Percentiles rank a stretch among this genome's conserved stretches.
Conservation (phyloP, 2,329 filamentous ascomycete genomes). For the Alternaria metachromatica region DNA sequence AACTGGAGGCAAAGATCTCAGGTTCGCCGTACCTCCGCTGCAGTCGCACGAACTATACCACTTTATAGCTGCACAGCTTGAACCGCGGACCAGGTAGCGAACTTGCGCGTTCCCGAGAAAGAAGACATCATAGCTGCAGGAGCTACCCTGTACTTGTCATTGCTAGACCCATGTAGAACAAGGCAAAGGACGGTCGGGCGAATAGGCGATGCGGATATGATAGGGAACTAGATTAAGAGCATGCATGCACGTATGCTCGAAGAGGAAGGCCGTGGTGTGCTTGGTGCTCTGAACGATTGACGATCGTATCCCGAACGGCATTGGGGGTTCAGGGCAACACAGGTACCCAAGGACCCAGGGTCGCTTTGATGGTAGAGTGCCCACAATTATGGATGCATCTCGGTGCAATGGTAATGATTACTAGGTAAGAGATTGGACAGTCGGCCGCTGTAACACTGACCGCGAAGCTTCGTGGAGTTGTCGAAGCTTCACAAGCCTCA, state of each 20-base stretch:
- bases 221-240: constrained; percentile 12
- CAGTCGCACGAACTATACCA: neutral
- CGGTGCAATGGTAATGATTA: neutral
- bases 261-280: neutral
- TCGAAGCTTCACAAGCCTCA: constrained; percentile 3
- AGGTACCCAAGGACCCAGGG: neutral
- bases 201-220: constrained; percentile 16
- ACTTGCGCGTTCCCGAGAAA: constrained; percentile 1
- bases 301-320: neutral
- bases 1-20: neutral
- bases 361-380: neutral
- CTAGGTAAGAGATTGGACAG: neutral
- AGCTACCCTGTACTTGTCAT: constrained; percentile 5
- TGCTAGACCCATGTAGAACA: constrained; percentile 14
- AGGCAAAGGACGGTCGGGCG: constrained; percentile 17
- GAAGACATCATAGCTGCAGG: constrained; percentile 27
- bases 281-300: constrained; percentile 1
- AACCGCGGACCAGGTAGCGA: constrained; percentile 13
- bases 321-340: neutral
- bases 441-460: neutral
- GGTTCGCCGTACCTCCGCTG: neutral
- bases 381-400: neutral
- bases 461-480: neutral
- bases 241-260: constrained; percentile 10
- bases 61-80: constrained; percentile 17